Conservation (phyloP, 768 basidiomycete species). For the Nidularia sp. region DNA sequence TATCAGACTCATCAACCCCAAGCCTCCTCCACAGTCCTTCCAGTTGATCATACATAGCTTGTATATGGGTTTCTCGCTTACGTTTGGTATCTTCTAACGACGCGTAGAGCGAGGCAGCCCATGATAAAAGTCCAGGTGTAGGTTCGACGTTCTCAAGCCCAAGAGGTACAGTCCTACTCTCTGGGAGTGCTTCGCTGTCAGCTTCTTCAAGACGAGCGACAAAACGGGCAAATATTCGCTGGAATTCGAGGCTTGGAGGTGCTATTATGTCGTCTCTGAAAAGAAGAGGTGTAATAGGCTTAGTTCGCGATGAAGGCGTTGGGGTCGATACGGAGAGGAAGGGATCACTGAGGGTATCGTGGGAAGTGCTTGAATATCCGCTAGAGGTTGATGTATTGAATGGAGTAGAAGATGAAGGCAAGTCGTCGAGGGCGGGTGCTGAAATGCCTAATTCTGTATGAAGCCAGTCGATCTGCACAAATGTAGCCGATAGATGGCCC, state of each 20-base stretch:
- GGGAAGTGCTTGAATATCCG: slow-evolving; percentile 29
- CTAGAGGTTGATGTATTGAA: slow-evolving; percentile 19
- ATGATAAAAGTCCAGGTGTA: slow-evolving; percentile 65
- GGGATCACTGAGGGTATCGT: slow-evolving; percentile 37
- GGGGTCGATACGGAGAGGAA: slow-evolving; percentile 43
- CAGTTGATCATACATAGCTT: slow-evolving; percentile 90
- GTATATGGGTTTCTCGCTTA: slow-evolving; percentile 78
- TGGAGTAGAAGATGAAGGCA: slow-evolving; percentile 20
- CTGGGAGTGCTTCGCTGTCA: slow-evolving; percentile 41
- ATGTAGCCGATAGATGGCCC: slow-evolving; percentile 53
- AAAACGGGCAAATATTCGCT: slow-evolving; percentile 59
- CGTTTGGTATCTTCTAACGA: slow-evolving; percentile 73
- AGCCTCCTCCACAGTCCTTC: slow-evolving; percentile 88
- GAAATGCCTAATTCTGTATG: slow-evolving; percentile 77
- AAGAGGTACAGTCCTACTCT: slow-evolving; percentile 30
- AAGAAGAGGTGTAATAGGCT: slow-evolving; percentile 28
- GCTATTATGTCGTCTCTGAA: slow-evolving; percentile 27
- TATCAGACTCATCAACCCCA: slow-evolving; percentile 72
- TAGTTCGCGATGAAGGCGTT: slow-evolving; percentile 40
- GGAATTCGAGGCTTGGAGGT: slow-evolving; percentile 42
- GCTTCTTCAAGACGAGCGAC: slow-evolving; percentile 59
- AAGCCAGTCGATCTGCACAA: slow-evolving; percentile 79
- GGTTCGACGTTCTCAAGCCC: slow-evolving; percentile 80
- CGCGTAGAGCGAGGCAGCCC: slow-evolving; percentile 55
- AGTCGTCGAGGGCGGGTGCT: slow-evolving; percentile 52